Conservation (phyloP, 257 asterid genomes). For the Gentiana macrophylla region DNA sequence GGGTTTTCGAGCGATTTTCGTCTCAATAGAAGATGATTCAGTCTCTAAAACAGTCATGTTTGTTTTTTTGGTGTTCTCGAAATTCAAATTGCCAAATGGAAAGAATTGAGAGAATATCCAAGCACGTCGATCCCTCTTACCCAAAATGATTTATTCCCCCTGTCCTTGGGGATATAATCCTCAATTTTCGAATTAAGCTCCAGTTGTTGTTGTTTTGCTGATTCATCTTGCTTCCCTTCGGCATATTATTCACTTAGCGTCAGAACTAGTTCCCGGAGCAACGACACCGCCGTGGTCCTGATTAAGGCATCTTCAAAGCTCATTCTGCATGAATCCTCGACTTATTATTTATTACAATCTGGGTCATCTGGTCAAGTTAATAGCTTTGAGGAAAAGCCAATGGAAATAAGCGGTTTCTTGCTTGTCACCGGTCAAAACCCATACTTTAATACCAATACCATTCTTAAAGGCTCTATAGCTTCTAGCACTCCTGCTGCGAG, state of each 20-base stretch:
- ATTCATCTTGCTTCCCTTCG: slow-evolving; percentile 18
- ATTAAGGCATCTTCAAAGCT: slow-evolving; percentile 67
- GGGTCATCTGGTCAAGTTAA: slow-evolving; percentile 67
- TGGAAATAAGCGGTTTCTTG: slow-evolving; percentile 98
- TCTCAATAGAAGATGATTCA: no score
- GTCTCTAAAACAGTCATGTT: background rate
- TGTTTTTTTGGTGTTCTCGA: slow-evolving; percentile 35
- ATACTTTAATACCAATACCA: slow-evolving; percentile 89
- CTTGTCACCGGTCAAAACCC: slow-evolving; percentile 99
- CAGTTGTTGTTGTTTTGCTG: background rate
- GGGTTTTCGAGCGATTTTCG: no score
- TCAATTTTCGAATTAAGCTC: slow-evolving; percentile 54
- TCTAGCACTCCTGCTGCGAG: slow-evolving; percentile 97
- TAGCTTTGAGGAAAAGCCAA: slow-evolving; percentile 93
- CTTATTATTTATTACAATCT: slow-evolving; percentile 62
- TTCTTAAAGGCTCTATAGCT: slow-evolving; percentile 83
- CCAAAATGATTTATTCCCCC: slow-evolving; percentile 69
- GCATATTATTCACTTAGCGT: slow-evolving; percentile 14
- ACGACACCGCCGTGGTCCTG: slow-evolving; percentile 36
- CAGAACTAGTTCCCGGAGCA: slow-evolving; percentile 43
- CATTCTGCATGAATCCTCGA: slow-evolving; percentile 65
- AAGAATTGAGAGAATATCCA: slow-evolving; percentile 67
- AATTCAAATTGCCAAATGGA: slow-evolving; percentile 45
- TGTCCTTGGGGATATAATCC: slow-evolving; percentile 57
- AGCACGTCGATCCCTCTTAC: slow-evolving; percentile 82